Conservation (phyloP, 352 stramenopile species). For the Elongisporangium undulatum region DNA sequence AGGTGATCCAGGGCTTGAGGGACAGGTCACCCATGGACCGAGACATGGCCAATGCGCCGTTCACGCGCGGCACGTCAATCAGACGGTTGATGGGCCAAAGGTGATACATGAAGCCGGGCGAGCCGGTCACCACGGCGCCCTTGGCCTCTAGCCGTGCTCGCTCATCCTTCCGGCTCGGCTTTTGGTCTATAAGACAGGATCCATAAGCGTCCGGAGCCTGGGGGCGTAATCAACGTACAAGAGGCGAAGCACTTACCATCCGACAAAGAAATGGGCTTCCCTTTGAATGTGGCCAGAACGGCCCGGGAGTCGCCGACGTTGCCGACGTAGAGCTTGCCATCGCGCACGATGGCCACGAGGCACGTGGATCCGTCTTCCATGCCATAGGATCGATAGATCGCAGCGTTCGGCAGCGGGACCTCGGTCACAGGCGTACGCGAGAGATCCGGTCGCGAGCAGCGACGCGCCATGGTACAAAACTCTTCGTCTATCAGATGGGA, state of each 20-base stretch:
- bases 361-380: constrained; percentile 80
- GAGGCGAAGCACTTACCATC: constrained; percentile 18
- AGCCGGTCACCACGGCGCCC: constrained; percentile 60
- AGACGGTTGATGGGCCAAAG: constrained; percentile 75
- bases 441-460: constrained; percentile 26
- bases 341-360: constrained; percentile 69
- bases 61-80: constrained; percentile 77
- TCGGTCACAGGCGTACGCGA: constrained; percentile 15
- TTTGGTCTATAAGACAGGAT: constrained; percentile 42
- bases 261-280: constrained; percentile 53
- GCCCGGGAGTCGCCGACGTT: constrained; percentile 85
- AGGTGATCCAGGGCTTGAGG: constrained; percentile 71
- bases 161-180: constrained; percentile 75
- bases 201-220: neutral
- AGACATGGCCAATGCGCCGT: constrained; percentile 76
- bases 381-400: constrained; percentile 30
- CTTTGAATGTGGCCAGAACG: constrained; percentile 54
- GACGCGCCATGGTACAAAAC: constrained; percentile 56
- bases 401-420: constrained; percentile 9
- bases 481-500: constrained; percentile 35
- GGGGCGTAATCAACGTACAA: neutral
- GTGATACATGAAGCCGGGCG: constrained; percentile 56
- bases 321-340: constrained; percentile 62
- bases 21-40: constrained; percentile 80
- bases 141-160: constrained; percentile 64